Percentiles rank a stretch among this genome's conserved stretches.
Evolutionary conservation across 176 grass and related monocot genomes (phyloP).

Genomic region (Aechmea fasciata): DNA sequence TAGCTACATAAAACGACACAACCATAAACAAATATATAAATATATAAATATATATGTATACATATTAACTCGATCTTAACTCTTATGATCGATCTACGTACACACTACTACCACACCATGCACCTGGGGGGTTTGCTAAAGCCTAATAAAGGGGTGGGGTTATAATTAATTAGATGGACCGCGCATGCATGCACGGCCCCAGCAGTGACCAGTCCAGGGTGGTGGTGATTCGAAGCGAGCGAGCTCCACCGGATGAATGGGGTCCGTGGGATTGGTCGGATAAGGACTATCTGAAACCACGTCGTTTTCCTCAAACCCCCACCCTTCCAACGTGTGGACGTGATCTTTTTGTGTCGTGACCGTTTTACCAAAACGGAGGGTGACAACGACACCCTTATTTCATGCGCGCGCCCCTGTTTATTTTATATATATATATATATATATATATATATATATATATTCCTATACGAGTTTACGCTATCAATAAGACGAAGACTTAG

Average conservation of each 20-base stretch:
- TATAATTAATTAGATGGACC: not conserved
- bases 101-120: not conserved
- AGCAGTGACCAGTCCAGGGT: not conserved
- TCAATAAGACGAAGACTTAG: too few species aligned
- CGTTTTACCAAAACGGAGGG: not conserved
- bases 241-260: slow-evolving; percentile 14
- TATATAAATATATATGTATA: not conserved
- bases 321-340: not conserved
- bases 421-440: too few species aligned
- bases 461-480: too few species aligned
- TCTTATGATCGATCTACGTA: too few species aligned
- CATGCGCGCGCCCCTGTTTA: too few species aligned
- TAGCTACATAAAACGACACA: not conserved
- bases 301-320: slow-evolving; percentile 1
- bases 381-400: slow-evolving; percentile 6
- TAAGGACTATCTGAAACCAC: slow-evolving; percentile 1
- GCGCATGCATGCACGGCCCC: too few species aligned
- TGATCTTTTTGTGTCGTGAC: not conserved
- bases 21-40: not conserved
- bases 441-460: too few species aligned
- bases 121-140: not conserved
- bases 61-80: too few species aligned
- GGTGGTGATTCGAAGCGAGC: slow-evolving; percentile 12
- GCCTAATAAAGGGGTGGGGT: not conserved
- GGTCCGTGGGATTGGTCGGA: not conserved